These are phyloP conservation scores for Dothistroma pini DNA, from an alignment of 2,329 filamentous ascomycete genomes.

Conservation along the genomic window DNA sequence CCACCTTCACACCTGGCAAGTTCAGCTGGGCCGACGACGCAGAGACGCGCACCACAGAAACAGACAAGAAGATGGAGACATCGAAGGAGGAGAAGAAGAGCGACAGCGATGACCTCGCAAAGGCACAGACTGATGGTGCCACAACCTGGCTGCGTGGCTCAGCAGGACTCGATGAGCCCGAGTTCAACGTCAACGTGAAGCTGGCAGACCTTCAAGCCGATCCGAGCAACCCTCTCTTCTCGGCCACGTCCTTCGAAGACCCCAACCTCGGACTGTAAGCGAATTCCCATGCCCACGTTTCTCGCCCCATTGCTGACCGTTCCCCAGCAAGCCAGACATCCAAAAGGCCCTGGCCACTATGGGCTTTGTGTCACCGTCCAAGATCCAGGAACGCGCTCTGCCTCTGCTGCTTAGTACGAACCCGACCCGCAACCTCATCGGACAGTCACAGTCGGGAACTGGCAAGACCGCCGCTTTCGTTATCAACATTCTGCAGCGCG, in stretches of 20 bases:
- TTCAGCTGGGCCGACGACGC: conserved; percentile 35
- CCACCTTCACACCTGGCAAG: conserved; percentile 18
- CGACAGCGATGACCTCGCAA: conserved; percentile 16
- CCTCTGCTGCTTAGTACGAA: conserved; percentile 75
- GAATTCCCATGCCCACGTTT: not conserved
- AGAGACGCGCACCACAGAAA: conserved; percentile 19
- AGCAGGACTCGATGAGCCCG: conserved; percentile 60
- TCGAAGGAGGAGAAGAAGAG: conserved; percentile 8
- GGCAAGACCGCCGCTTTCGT: conserved; percentile 98
- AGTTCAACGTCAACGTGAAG: conserved; percentile 88
- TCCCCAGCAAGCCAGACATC: conserved; percentile 56
- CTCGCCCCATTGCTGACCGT: conserved; percentile 13
- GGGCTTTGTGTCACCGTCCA: conserved; percentile 92
- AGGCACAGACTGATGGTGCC: conserved; percentile 45
- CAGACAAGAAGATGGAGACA: conserved; percentile 11
- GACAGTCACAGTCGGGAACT: conserved; percentile 98
- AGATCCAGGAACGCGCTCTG: conserved; percentile 93
- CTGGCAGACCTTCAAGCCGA: conserved; percentile 85
- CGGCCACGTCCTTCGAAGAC: conserved; percentile 77
- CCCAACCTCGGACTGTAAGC: conserved; percentile 67
- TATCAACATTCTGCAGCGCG: conserved; percentile 80
- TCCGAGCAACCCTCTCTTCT: conserved; percentile 81
- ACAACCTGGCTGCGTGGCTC: conserved; percentile 39
- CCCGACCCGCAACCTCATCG: conserved; percentile 91
- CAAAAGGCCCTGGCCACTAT: conserved; percentile 73